phyloP scores from a whole-genome alignment of 352 stramenopile genomes.

The Globisporangium abappressorium region DNA sequence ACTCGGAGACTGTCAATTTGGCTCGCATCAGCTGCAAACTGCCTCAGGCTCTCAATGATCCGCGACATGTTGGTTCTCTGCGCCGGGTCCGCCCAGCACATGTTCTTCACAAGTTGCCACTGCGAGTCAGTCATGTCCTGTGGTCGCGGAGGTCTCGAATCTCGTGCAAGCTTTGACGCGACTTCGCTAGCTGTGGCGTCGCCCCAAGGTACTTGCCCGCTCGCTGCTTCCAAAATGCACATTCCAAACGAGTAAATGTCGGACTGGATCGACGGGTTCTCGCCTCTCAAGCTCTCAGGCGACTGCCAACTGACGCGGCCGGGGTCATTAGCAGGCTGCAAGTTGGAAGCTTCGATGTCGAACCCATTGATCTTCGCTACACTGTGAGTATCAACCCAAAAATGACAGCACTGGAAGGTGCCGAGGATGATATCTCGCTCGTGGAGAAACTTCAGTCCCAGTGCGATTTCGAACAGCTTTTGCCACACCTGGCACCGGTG shows the following conservation, averaged over 20 bases:
- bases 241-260: constrained; percentile 55
- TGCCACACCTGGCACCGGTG: constrained; percentile 18
- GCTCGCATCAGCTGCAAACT: constrained; percentile 5
- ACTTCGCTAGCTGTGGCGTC: background rate
- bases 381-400: constrained; percentile 29
- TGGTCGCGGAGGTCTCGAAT: background rate
- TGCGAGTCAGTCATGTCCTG: background rate
- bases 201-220: background rate
- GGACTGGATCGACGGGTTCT: constrained; percentile 20
- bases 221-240: constrained; percentile 41
- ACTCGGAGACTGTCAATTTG: background rate
- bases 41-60: constrained; percentile 9
- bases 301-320: constrained; percentile 23
- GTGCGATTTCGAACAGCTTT: constrained; percentile 29
- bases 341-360: constrained; percentile 15
- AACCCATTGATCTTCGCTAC: constrained; percentile 33
- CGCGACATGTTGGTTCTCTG: constrained; percentile 5
- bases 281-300: constrained; percentile 25
- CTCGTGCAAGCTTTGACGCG: background rate
- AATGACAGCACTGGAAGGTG: constrained; percentile 67
- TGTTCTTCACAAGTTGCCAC: constrained; percentile 13
- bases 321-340: background rate
- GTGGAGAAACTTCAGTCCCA: constrained; percentile 41
- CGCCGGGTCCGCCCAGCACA: constrained; percentile 8
- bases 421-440: constrained; percentile 29